Evolutionary conservation across 805 yeast species (phyloP), one percentile per base, ranked within the genome.

Genomic region (Isabelozyma gotoi): DNA sequence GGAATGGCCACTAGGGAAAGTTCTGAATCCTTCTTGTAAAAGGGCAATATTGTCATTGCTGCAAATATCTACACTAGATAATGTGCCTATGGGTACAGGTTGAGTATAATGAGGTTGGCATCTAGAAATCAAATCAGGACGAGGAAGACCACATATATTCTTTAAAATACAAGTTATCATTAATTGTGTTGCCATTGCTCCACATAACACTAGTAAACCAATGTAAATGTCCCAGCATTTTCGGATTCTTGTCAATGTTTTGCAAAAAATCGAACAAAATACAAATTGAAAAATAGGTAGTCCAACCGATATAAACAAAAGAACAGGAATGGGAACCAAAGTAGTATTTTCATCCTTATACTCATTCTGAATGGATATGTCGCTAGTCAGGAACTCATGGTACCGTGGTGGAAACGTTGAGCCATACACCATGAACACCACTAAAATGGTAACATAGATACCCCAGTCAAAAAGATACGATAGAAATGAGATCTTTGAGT

Each of bases 221-320:
- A 59, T 52, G 43, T 67, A 69, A 1, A 72, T 51, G 45, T 75
- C 77, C 80, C 80, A 74, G 0, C 62, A 15, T 40, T 61, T 63
- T 29, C 58, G 48, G 3, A 59, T 47, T 7, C 50, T 49, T 0
- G 59, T 33, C 19, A 53, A 33, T 6, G 48, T 36, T 2, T 33
- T 27, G 18, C 45, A 43, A 19, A 51, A 44, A 7, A 53, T 18
- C 10, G 60, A 44, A 39, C 54, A 55, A 2, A 45, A 18, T 2
- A 59, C 12, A 10, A 67, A 52, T n/a, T 59, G 57, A 2, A 66
- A 4, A 2, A 67, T 20, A 0, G 80, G 79, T 0, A 65, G 16
- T 0, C 62, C 44, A 4, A 68, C 43, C 0, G 67, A 52, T 3
- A 70, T 41, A 2, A 56, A 11, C 0, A 74, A 29, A 32, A 74